Percentiles rank a stretch among this genome's conserved stretches.
Conservation (phyloP, 306 rosid genomes). For the Dalbergia cultrata region DNA sequence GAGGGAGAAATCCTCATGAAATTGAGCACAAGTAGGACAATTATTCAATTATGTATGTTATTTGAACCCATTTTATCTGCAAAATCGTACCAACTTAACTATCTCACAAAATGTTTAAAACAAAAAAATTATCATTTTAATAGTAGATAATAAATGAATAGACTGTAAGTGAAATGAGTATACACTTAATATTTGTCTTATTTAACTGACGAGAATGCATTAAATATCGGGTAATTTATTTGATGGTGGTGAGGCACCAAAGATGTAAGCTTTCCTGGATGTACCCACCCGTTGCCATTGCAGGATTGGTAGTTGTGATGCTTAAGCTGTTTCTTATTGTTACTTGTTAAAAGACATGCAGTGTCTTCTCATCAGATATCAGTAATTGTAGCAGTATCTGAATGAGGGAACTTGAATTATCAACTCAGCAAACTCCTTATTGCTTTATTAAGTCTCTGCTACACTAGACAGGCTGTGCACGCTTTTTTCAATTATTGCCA, state of each 20-base stretch:
- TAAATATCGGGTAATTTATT: background rate
- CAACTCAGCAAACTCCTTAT: background rate
- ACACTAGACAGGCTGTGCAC: background rate
- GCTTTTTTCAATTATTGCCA: conserved; percentile 10
- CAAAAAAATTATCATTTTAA: too few relatives aligned
- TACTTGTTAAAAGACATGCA: conserved; percentile 11
- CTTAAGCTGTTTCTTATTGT: background rate
- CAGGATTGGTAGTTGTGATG: conserved; percentile 23
- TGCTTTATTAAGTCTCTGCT: conserved; percentile 3
- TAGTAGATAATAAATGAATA: too few relatives aligned
- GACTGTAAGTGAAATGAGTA: too few relatives aligned
- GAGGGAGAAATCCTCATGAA: background rate
- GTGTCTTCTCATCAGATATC: background rate
- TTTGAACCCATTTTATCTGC: too few relatives aligned
- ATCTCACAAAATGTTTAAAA: too few relatives aligned
- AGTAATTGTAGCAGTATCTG: background rate
- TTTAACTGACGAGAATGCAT: too few relatives aligned
- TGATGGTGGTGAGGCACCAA: conserved; percentile 24
- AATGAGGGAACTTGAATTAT: background rate
- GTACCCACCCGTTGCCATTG: conserved; percentile 3
- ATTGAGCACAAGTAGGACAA: conserved; percentile 6
- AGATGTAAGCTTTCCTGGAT: background rate
- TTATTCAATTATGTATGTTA: background rate
- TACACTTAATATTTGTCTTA: background rate
- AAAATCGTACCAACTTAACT: too few relatives aligned